Evolutionary conservation across 148 eudicot species (phyloP).

Genomic region (Linanthus parryae): DNA sequence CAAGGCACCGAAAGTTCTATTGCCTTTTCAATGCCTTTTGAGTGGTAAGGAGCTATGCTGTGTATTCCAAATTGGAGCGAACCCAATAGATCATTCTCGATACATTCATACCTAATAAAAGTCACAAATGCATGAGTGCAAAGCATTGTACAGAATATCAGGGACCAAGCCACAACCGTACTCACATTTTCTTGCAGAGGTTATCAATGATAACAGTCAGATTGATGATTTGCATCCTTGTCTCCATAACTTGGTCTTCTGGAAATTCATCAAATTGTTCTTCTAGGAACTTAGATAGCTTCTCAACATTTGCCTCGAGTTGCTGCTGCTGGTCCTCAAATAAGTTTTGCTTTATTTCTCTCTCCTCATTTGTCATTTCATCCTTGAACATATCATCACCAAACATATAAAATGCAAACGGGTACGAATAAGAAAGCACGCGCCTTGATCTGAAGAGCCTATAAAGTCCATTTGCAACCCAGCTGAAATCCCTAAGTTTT

Average conservation of each 20-base stretch:
- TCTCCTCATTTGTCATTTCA: slow-evolving; percentile 46
- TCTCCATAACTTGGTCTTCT: slow-evolving; percentile 31
- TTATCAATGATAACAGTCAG: slow-evolving; percentile 35
- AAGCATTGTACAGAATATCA: not conserved
- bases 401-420: slow-evolving; percentile 79
- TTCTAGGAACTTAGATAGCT: slow-evolving; percentile 53
- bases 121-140: slow-evolving; percentile 5
- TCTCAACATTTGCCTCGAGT: slow-evolving; percentile 69
- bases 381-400: slow-evolving; percentile 56
- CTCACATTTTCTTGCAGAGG: slow-evolving; percentile 72
- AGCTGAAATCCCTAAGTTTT: slow-evolving; percentile 43
- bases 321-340: slow-evolving; percentile 87
- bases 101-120: slow-evolving; percentile 76
- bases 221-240: slow-evolving; percentile 43
- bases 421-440: slow-evolving; percentile 63
- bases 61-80: slow-evolving; percentile 37
- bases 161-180: slow-evolving; percentile 4
- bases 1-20: too few relatives aligned
- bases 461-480: slow-evolving; percentile 62
- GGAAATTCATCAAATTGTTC: slow-evolving; percentile 41
- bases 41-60: slow-evolving; percentile 50
- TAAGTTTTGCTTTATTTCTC: slow-evolving; percentile 50
- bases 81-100: slow-evolving; percentile 63
- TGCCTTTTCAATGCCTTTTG: slow-evolving; percentile 59
- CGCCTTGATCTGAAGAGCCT: slow-evolving; percentile 68